phyloP scores from a whole-genome alignment of 1,284 basidiomycete species.

The Polyporus tsugae region DNA sequence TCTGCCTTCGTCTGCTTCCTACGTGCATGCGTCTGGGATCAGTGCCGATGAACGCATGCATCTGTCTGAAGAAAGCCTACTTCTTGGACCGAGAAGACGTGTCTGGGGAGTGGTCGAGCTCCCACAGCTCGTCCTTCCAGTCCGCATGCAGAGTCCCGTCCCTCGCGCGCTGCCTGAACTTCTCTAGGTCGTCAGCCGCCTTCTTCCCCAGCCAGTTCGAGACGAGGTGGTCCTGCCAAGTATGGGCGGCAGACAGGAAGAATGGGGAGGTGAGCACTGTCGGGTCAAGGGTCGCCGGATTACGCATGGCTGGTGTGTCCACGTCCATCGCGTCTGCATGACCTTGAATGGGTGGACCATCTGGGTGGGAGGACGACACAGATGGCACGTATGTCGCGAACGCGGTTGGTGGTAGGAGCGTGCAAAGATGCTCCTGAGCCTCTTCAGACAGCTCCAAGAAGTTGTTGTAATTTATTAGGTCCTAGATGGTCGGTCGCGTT shows the following conservation, averaged over 20 bases:
- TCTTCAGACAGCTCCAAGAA: conserved; percentile 59
- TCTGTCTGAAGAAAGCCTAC: neutral
- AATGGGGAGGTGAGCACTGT: conserved; percentile 59
- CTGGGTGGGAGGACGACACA: conserved; percentile 53
- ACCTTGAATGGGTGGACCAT: conserved; percentile 21
- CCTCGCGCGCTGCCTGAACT: conserved; percentile 51
- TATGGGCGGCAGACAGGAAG: conserved; percentile 60
- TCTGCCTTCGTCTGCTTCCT: conserved; percentile 29
- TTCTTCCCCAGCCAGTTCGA: conserved; percentile 57
- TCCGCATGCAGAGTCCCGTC: conserved; percentile 57
- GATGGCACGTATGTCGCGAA: conserved; percentile 49
- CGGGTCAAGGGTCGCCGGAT: conserved; percentile 45
- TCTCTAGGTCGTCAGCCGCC: conserved; percentile 51
- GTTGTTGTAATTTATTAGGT: conserved; percentile 57
- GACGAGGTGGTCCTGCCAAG: conserved; percentile 67
- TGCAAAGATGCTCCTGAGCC: conserved; percentile 48
- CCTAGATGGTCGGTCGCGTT: conserved; percentile 43
- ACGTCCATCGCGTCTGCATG: conserved; percentile 39
- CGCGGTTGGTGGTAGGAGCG: conserved; percentile 59
- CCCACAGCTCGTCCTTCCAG: conserved; percentile 72
- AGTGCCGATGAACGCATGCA: conserved; percentile 32
- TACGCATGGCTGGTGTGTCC: conserved; percentile 28
- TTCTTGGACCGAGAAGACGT: conserved; percentile 21
- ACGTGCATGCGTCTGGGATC: neutral
- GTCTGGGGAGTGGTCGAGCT: conserved; percentile 45